Conservation (phyloP, 768 basidiomycete species). For the Lanmaoa rubissima region DNA sequence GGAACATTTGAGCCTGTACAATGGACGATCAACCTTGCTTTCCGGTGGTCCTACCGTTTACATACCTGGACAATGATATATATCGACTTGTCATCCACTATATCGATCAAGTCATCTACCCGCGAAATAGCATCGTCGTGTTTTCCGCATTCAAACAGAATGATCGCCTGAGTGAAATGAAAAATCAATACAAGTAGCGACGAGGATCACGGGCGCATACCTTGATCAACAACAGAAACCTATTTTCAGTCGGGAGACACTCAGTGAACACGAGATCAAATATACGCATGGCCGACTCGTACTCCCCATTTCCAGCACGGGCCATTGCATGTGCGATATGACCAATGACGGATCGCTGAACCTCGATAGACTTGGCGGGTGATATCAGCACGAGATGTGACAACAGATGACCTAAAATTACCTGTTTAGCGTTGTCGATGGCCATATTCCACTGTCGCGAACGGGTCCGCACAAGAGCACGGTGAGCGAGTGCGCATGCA, state of each 20-base stretch:
- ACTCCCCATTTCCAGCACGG: background rate
- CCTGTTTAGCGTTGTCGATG: slow-evolving; percentile 7
- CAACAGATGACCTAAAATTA: background rate
- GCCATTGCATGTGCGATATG: slow-evolving; percentile 9
- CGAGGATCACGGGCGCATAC: background rate
- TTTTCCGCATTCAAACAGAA: slow-evolving; percentile 9
- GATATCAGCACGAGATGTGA: background rate
- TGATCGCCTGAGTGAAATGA: background rate
- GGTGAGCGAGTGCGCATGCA: slow-evolving; percentile 1
- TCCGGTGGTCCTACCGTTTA: background rate
- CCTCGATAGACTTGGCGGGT: slow-evolving; percentile 2
- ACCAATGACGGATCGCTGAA: slow-evolving; percentile 5
- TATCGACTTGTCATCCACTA: background rate
- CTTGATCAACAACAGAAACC: slow-evolving; percentile 14
- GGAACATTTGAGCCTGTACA: background rate
- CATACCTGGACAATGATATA: slow-evolving; percentile 9
- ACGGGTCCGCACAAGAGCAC: background rate
- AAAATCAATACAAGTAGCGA: rapidly evolving
- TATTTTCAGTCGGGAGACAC: background rate
- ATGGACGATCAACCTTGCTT: background rate
- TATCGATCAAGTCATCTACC: background rate
- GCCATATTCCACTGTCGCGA: background rate
- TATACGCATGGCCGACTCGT: background rate
- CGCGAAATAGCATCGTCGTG: slow-evolving; percentile 8
- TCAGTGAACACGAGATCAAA: slow-evolving; percentile 11